Evolutionary conservation across 2,329 filamentous ascomycete genomes (phyloP).

Genomic region (Trichophyton benhamiae): DNA sequence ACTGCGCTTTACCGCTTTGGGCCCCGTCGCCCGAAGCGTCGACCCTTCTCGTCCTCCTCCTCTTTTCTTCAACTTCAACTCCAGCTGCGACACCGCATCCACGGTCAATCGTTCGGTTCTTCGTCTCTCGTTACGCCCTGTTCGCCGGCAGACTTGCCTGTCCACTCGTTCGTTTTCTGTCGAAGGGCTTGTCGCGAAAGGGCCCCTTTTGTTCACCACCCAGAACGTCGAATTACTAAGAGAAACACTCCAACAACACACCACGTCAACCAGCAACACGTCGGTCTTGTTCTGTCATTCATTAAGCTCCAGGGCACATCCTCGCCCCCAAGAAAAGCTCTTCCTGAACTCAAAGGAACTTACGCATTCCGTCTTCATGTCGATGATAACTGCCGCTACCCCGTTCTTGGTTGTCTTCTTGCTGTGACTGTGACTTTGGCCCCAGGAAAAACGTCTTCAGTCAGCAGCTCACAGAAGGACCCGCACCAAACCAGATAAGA

Average conservation of each 20-base stretch:
- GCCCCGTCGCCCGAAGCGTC: neutral
- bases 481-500: neutral
- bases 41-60: neutral
- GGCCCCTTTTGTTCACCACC: neutral
- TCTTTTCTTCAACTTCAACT: neutral
- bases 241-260: neutral
- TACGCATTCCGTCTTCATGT: neutral
- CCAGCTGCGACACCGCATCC: neutral
- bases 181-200: neutral
- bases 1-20: neutral
- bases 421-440: neutral
- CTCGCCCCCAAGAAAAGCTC: neutral
- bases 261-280: conserved; percentile 1
- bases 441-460: neutral
- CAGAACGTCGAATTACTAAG: neutral
- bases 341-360: neutral
- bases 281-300: neutral
- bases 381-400: neutral
- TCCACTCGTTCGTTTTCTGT: conserved; percentile 1
- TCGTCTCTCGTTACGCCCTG: conserved; percentile 1
- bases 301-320: neutral
- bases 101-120: neutral
- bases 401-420: neutral
- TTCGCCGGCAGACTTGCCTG: neutral
- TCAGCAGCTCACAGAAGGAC: neutral